phyloP scores from a whole-genome alignment of 208 protist species.

The Leishmania martiniquensis region DNA sequence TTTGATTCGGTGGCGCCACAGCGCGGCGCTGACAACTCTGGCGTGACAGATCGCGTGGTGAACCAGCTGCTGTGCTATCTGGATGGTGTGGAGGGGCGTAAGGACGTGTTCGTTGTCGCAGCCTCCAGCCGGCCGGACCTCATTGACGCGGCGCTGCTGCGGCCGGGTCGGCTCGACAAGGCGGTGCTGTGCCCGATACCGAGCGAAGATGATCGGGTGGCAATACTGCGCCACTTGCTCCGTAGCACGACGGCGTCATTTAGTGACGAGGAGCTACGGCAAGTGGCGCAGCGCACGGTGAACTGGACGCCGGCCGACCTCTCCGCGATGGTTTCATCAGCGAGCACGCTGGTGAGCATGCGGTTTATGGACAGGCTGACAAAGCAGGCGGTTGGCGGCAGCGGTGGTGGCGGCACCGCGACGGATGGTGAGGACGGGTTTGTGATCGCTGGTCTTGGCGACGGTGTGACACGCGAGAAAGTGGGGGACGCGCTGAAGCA shows the following conservation, averaged over 20 bases:
- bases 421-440: conserved; percentile 35
- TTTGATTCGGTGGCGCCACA: conserved; percentile 94
- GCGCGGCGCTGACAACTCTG: conserved; percentile 87
- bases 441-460: conserved; percentile 55
- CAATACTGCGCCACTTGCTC: conserved; percentile 99
- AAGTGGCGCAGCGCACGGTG: conserved; percentile 55
- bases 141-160: conserved; percentile 95
- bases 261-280: conserved; percentile 45
- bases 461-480: conserved; percentile 65
- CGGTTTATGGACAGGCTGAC: conserved; percentile 68
- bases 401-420: background rate
- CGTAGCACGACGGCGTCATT: conserved; percentile 97
- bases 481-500: conserved; percentile 57
- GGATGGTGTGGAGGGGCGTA: conserved; percentile 96
- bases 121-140: conserved; percentile 98
- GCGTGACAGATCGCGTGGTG: conserved; percentile 96
- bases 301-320: conserved; percentile 90
- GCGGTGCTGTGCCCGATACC: conserved; percentile 88
- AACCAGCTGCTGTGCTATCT: conserved; percentile 98
- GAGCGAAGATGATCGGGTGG: conserved; percentile 67
- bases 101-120: conserved; percentile 98
- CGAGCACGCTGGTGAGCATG: conserved; percentile 69
- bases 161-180: conserved; percentile 91
- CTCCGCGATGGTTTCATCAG: conserved; percentile 73
- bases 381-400: conserved; percentile 14